Percentiles rank a stretch among this genome's conserved stretches.
phyloP scores from a whole-genome alignment of 305 asterid species.

The Solanum hybrid region DNA sequence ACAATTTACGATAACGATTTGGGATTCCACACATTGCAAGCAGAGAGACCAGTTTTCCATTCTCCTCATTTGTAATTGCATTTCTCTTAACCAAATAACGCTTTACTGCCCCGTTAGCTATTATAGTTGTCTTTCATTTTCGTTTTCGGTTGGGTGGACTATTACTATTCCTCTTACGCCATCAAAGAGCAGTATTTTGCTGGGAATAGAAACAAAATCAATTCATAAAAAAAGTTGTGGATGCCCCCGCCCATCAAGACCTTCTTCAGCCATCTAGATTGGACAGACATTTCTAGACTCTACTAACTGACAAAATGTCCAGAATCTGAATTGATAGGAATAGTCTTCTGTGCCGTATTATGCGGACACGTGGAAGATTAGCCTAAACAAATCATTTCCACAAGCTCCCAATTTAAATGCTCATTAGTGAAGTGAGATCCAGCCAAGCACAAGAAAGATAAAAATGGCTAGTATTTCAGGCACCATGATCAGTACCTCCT shows the following conservation, averaged over 20 bases:
- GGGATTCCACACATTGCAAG: not conserved
- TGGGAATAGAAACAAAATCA: not conserved
- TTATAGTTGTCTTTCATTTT: not conserved
- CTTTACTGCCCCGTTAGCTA: not conserved
- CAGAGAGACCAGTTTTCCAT: not conserved
- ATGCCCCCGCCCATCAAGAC: not conserved
- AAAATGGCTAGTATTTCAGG: slow-evolving; percentile 32
- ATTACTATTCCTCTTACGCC: not conserved
- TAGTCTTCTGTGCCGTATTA: not conserved
- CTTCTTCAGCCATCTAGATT: not conserved
- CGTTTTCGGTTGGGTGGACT: not conserved
- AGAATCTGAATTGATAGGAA: not conserved
- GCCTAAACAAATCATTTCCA: not conserved
- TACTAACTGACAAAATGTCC: not conserved
- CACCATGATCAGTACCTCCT: slow-evolving; percentile 39
- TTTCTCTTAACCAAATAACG: not conserved
- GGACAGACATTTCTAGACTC: not conserved
- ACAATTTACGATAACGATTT: not conserved
- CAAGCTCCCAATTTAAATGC: not conserved
- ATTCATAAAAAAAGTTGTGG: not conserved
- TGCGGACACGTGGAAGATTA: slow-evolving; percentile 10
- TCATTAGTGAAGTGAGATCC: not conserved
- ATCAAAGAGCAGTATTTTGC: not conserved
- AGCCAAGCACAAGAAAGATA: not conserved
- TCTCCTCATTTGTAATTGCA: not conserved